Base-by-base conservation (phyloP, 1,284 basidiomycete genomes). In the Papiliotrema terrestris region DNA sequence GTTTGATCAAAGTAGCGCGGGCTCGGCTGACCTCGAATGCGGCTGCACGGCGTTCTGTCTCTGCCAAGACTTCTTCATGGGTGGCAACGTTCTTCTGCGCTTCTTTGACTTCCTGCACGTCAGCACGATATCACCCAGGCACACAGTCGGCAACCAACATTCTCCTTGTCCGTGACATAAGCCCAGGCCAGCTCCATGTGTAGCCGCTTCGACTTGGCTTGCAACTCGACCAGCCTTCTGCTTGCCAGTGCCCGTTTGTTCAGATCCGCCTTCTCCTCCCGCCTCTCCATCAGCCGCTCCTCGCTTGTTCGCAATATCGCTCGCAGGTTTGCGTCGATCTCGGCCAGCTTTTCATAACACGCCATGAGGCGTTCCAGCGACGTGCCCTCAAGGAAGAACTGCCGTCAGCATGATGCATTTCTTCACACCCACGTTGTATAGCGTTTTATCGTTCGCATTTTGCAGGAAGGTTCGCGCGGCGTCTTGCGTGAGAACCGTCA, bases 341-440 rank as follows among this genome's bases (percentile, higher is more conserved):
- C 79, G 26, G 86, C 76, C 64, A 89, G 88, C 2, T 82, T 80
- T 39, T 88, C 83, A 71, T 98, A 98, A 71, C 94, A 89, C 26
- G 90, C 85, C 5, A 84, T 85, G 22, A 99, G 84, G 67, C 94
- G 88, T 36, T 85, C 84, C 25, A 99, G 84, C 63, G 93, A 90
- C 0, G 95, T 98, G 9, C 96, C 96, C 32, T 86, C 84, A 43
- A 98, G 82, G 82, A 98, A 98, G 74, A 98, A 93, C 89, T 93
- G 69, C 19, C n/a, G 36, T 42, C 26, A 17, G 42, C 20, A 15
- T 42, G 17, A 54, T 17, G 44, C 38, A 23, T 45, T 22, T n/a
- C 22, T 8, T 35, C 43, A 26, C 41, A 65, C 81, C 17, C 66
- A 89, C 92, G 74, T 87, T 84, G 78, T 98, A 98, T 73, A 97